Evolutionary conservation across 2,329 filamentous ascomycete genomes (phyloP).

Genomic region (Metarhizium guizhouense): DNA sequence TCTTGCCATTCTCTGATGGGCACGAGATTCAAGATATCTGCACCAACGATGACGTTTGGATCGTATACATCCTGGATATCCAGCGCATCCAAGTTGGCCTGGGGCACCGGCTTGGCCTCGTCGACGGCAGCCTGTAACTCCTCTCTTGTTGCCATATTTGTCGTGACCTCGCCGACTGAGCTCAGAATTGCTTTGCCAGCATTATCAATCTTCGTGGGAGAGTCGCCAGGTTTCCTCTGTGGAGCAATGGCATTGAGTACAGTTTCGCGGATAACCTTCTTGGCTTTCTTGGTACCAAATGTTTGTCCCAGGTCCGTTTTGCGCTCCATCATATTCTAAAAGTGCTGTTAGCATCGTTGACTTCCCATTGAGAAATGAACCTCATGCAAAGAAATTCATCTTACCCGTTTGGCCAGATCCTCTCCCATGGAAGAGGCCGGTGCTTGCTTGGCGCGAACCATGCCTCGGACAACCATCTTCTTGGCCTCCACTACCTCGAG

Average conservation of each 20-base stretch:
- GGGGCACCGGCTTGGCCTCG: conserved; percentile 63
- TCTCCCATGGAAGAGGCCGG: conserved; percentile 35
- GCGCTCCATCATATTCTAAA: conserved; percentile 49
- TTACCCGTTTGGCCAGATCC: conserved; percentile 19
- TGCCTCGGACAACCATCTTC: conserved; percentile 52
- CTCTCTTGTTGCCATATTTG: conserved; percentile 57
- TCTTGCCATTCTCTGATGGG: conserved; percentile 69
- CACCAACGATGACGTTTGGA: conserved; percentile 55
- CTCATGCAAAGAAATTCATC: conserved; percentile 2
- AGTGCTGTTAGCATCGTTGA: not conserved
- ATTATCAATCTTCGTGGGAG: conserved; percentile 42
- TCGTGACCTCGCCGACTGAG: conserved; percentile 51
- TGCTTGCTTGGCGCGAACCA: conserved; percentile 46
- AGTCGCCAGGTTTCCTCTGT: conserved; percentile 24
- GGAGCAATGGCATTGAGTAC: conserved; percentile 62
- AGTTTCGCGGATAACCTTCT: conserved; percentile 62
- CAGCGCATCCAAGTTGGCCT: conserved; percentile 56
- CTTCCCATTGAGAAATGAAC: not conserved
- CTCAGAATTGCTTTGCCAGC: conserved; percentile 52
- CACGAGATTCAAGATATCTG: conserved; percentile 57
- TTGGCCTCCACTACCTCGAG: conserved; percentile 54
- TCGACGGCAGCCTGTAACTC: conserved; percentile 57
- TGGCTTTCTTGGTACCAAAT: conserved; percentile 80
- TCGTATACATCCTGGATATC: conserved; percentile 67
- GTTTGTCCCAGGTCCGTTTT: conserved; percentile 64